Base-by-base conservation (phyloP, 768 basidiomycete genomes). In the Sarcodon sp. region DNA sequence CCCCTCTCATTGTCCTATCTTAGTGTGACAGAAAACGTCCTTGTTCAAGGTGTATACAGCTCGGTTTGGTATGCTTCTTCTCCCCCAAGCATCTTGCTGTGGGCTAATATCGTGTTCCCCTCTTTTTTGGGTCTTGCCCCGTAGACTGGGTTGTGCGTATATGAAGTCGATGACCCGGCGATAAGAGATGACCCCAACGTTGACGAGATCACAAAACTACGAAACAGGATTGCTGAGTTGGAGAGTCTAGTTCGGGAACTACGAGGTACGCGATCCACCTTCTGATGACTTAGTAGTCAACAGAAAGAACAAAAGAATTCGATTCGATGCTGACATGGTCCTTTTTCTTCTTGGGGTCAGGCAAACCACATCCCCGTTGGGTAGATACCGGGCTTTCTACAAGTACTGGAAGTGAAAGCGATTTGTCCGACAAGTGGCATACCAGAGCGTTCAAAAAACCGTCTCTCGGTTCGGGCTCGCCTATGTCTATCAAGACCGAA, bases 1-100 rank as follows among this genome's bases (percentile, higher is more conserved):
- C 49, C 44, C 47, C 47, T 39, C 46, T 31, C 47, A 50, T 15
- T 44, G 47, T 44, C 47, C 36, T 15, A 47, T 34, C 43, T 21
- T 57, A 91, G 87, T 94, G 91, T 60, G 91, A 94, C 66, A 73
- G 91, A 49, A 91, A 91, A 61, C 75, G 91, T 36, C 91, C 91
- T 15, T 94, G 91, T 65, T 82, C 85, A 57, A 72, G 89, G 45
- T 93, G 89, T 64, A 92, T 91, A 49, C 86, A 91, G 53, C 76
- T 92, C 16, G 88, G 89, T 48, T 66, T 93, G 63, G 89, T 89
- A 67, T 51, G 59, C 52, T 15, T 39, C 21, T 35, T 18, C 34
- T 39, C 37, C 44, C 15, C n/a, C 45, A 11, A 7, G 33, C 54
- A 34, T 15, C n/a, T 47, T 51, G 21, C 10, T 18, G 13, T 33